A percentile compares a stretch with the other conserved stretches of the same genome.
Evolutionary conservation across 2,329 filamentous ascomycete genomes (phyloP).

Genomic region (Neonectria ditissima): DNA sequence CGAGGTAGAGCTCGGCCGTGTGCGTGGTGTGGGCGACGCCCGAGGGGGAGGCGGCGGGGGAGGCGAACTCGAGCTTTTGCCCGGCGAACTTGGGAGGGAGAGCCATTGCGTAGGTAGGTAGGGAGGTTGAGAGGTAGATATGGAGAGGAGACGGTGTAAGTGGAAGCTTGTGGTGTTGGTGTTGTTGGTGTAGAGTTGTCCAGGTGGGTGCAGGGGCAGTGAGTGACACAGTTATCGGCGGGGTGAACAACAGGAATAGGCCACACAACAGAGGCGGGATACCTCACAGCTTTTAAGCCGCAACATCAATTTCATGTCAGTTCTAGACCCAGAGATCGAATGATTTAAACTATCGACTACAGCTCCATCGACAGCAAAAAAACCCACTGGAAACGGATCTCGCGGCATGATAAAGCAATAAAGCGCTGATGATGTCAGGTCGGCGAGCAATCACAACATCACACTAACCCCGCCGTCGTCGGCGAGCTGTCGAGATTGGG

Average conservation of each 20-base stretch:
- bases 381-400: background rate
- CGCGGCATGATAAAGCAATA: background rate
- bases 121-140: background rate
- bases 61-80: conserved; percentile 70
- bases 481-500: background rate
- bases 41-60: conserved; percentile 49
- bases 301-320: background rate
- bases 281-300: background rate
- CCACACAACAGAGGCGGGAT: background rate
- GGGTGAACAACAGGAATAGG: background rate
- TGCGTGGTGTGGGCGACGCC: conserved; percentile 61
- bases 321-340: background rate
- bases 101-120: conserved; percentile 72
- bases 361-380: background rate
- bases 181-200: background rate
- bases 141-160: too few relatives aligned
- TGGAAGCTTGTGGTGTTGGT: conserved; percentile 4
- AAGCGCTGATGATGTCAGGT: conserved; percentile 4
- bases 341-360: background rate
- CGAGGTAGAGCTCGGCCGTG: conserved; percentile 78
- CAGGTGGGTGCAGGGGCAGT: too few relatives aligned
- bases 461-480: background rate
- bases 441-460: background rate
- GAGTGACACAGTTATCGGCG: too few relatives aligned
- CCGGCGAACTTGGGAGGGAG: conserved; percentile 82